phyloP scores from a whole-genome alignment of 345 rosid genomes.

The Triadica sebifera region DNA sequence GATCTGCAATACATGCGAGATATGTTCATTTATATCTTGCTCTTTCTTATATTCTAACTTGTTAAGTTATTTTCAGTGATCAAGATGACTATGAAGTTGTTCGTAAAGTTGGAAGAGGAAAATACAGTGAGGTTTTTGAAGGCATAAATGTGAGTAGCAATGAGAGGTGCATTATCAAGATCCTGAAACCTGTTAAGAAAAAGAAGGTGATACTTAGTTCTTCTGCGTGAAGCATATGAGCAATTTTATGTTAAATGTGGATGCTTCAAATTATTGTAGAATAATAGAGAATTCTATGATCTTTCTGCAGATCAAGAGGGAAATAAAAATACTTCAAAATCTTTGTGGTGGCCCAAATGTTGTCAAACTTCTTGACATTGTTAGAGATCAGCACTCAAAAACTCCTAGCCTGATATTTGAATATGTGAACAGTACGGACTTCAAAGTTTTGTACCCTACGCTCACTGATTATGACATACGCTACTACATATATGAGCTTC shows the following conservation, averaged over 20 bases:
- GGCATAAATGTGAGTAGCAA: constrained; percentile 60
- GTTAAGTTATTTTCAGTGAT: constrained; percentile 36
- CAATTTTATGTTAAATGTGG: not conserved
- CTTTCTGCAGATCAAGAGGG: constrained; percentile 69
- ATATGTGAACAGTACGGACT: constrained; percentile 73
- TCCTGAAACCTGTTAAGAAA: constrained; percentile 84
- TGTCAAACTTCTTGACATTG: constrained; percentile 78
- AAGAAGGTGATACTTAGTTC: constrained; percentile 51
- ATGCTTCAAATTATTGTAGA: not conserved
- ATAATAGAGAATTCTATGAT: constrained; percentile 2
- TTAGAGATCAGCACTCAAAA: constrained; percentile 79
- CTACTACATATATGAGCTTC: constrained; percentile 75
- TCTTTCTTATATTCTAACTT: not conserved
- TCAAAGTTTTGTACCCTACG: constrained; percentile 75
- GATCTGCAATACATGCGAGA: not conserved
- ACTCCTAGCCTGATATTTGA: constrained; percentile 89
- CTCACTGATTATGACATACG: constrained; percentile 76
- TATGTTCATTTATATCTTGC: not conserved
- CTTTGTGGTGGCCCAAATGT: constrained; percentile 80
- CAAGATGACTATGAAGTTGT: constrained; percentile 87
- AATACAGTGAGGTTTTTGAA: constrained; percentile 83
- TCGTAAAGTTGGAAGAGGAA: constrained; percentile 85
- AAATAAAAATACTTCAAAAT: constrained; percentile 80
- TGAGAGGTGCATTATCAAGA: constrained; percentile 69
- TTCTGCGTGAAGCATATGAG: not conserved